Evolutionary conservation across 2,329 filamentous ascomycete genomes (phyloP), one percentile per base, ranked within the genome.

Genomic region (Aspergillus sp.): DNA sequence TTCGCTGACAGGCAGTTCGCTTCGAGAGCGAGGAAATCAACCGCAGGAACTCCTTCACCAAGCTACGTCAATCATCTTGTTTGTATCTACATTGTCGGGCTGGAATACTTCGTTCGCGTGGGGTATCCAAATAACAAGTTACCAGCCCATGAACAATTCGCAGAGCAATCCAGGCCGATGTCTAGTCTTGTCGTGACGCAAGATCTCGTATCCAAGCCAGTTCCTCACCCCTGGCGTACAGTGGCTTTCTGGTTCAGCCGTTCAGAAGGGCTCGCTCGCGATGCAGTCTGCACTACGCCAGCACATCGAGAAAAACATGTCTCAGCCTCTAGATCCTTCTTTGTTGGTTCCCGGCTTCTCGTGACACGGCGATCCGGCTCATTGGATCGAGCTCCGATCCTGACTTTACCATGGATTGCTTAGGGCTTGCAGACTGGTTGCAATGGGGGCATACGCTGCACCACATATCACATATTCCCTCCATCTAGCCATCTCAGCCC

Each of bases 151-250:
- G 21, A 7, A 9, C 12, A 35, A 21, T 12, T n/a, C 17, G 37
- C 6, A 55, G 1, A n/a, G 35, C 17, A 23, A 33, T 23, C 11
- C 23, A 24, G 23, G 2, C 51, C 31, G 6, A 27, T 11, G 27
- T 35, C 33, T 11, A 31, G n/a, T 53, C 19, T 52, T 19, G 15
- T 40, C 8, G 35, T 46, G 55, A 33, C 40, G 19, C 47, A 49
- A 31, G 41, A 49, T 33, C 57, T 59, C 57, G 57, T 59, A 59
- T 59, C 51, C 53, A 21, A 43, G 31, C 11, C 33, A 11, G n/a
- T 12, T 47, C 31, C 33, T 40, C 45, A 53, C 14, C 49, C 40
- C 41, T 50, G 24, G 27, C 31, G 15, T n/a, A 41, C 33, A 12
- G 27, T 47, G 48, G 55, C 48, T 57, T 48, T 52, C 15, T 48